Evolutionary conservation across 139 green algal genomes (phyloP).

Genomic region (Asterochloris sp.): DNA sequence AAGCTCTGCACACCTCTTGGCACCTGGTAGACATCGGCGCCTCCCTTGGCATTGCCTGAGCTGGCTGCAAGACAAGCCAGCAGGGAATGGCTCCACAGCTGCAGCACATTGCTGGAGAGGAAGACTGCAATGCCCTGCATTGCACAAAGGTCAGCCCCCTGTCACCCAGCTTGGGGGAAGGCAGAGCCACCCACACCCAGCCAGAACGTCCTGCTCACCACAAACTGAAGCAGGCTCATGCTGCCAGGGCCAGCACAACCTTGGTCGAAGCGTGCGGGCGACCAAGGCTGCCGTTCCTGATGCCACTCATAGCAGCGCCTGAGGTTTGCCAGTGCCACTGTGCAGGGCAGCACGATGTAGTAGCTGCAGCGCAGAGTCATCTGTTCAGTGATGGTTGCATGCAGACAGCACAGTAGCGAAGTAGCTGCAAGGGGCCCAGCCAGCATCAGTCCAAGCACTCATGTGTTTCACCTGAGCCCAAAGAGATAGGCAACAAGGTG

Average conservation of each 20-base stretch:
- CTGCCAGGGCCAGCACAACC: neutral
- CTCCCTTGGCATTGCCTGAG: neutral
- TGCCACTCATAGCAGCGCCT: neutral
- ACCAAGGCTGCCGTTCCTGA: neutral
- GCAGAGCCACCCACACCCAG: neutral
- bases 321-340: conserved; percentile 37
- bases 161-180: neutral
- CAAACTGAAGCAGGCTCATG: neutral
- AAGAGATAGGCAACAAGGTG: conserved; percentile 79
- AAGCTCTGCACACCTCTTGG: neutral
- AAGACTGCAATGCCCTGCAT: conserved; percentile 42
- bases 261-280: neutral
- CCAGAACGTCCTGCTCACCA: neutral
- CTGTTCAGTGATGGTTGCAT: neutral
- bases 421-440: neutral
- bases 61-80: conserved; percentile 36
- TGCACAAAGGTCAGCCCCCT: neutral
- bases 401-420: neutral
- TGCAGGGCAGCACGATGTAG: conserved; percentile 62
- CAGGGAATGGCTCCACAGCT: conserved; percentile 46
- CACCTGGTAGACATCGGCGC: neutral
- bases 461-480: conserved; percentile 43
- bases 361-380: conserved; percentile 41
- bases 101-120: conserved; percentile 44
- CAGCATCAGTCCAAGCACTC: neutral